Evolutionary conservation across 345 rosid species (phyloP).

Genomic region (Acer campestre): DNA sequence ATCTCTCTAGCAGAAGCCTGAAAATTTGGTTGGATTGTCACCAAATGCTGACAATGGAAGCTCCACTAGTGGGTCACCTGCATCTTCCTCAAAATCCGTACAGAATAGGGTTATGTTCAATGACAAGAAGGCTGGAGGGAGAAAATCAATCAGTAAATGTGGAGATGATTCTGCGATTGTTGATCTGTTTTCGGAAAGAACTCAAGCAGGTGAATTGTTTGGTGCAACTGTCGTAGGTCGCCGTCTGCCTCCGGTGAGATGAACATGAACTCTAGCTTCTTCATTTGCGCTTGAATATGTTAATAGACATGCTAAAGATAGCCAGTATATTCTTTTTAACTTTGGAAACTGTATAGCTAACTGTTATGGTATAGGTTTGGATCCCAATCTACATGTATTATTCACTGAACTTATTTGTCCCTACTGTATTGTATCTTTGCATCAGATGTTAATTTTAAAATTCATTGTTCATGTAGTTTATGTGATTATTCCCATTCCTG

Average conservation of each 20-base stretch:
- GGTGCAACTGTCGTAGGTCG: slow-evolving; percentile 56
- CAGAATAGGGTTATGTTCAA: slow-evolving; percentile 40
- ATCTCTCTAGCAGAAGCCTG: slow-evolving; percentile 64
- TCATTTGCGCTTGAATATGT: not conserved
- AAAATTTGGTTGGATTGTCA: slow-evolving; percentile 52
- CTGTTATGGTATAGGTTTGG: not conserved
- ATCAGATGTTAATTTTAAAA: not conserved
- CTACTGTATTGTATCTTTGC: not conserved
- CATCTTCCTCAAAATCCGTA: slow-evolving; percentile 63
- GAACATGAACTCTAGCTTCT: slow-evolving; percentile 18
- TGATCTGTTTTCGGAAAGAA: slow-evolving; percentile 66
- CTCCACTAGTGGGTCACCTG: slow-evolving; percentile 63
- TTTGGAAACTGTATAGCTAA: not conserved
- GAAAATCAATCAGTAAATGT: slow-evolving; percentile 59
- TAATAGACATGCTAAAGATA: not conserved
- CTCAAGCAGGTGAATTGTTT: slow-evolving; percentile 74
- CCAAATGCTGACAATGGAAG: slow-evolving; percentile 58
- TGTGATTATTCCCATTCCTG: not conserved
- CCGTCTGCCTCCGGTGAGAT: slow-evolving; percentile 59
- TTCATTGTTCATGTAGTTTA: not conserved
- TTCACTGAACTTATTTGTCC: slow-evolving; percentile 1
- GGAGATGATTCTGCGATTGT: slow-evolving; percentile 45
- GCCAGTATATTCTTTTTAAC: not conserved
- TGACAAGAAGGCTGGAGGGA: slow-evolving; percentile 44
- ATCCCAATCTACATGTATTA: not conserved